phyloP scores from a whole-genome alignment of 768 basidiomycete species.

The Cystofilobasidium ferigula region DNA sequence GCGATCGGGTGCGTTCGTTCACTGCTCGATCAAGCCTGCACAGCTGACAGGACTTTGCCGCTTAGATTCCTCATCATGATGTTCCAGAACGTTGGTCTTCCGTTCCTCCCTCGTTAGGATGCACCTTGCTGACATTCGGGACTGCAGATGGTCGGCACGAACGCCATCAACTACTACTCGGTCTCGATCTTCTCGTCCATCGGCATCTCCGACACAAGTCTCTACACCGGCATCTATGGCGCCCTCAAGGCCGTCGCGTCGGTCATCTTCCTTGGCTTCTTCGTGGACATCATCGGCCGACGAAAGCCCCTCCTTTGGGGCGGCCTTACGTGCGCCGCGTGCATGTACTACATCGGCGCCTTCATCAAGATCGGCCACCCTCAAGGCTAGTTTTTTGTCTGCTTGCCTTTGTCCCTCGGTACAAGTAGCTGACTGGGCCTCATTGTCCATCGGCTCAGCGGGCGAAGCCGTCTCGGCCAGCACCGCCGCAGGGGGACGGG shows the following conservation, averaged over 20 bases:
- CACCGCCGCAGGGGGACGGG: constrained; percentile 3
- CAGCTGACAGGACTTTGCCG: background rate
- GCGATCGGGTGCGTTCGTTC: constrained; percentile 3
- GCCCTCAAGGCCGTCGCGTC: constrained; percentile 40
- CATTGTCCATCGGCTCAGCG: background rate
- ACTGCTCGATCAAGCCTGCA: too few relatives aligned
- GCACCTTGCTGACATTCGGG: background rate
- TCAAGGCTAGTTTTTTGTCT: too few relatives aligned
- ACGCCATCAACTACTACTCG: constrained; percentile 19
- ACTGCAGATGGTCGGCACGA: constrained; percentile 11
- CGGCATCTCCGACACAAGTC: constrained; percentile 36
- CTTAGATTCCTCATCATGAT: constrained; percentile 18
- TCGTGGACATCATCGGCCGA: constrained; percentile 44
- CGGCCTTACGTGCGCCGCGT: constrained; percentile 40
- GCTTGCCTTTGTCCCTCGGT: too few relatives aligned
- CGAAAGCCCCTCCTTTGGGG: constrained; percentile 42
- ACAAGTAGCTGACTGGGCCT: too few relatives aligned
- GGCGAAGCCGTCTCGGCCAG: background rate
- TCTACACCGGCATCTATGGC: constrained; percentile 48
- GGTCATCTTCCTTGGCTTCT: constrained; percentile 42
- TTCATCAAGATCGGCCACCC: constrained; percentile 20
- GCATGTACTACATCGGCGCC: constrained; percentile 45
- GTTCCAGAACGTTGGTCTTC: constrained; percentile 26
- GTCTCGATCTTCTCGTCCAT: constrained; percentile 44
- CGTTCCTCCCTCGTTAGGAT: background rate